Evolutionary conservation across 306 rosid genomes (phyloP), one percentile per base, ranked within the genome.

Genomic region (Erythrophleum fordii): DNA sequence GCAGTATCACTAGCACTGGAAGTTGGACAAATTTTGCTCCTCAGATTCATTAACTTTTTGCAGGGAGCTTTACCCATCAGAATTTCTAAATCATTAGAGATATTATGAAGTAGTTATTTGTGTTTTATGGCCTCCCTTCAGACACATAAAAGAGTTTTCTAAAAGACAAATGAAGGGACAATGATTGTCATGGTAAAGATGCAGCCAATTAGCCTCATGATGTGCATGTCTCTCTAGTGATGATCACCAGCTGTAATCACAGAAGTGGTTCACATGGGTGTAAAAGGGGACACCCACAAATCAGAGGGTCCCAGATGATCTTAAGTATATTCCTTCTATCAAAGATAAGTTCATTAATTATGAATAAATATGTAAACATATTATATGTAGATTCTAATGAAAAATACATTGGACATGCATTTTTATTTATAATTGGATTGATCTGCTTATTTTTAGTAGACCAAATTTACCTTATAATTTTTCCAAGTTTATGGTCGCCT

Each of bases 221-320:
- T 65, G 53, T 49, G 75, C 78, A 46, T 69, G 81, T 69, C 45
- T n/a, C 13, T 1, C 31, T 56, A 34, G 34, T 10, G 64, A 82
- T 62, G 82, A 62, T 77, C 53, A 11, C 69, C 74, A 80, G 66
- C 74, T 85, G 86, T 75, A 65, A 49, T 64, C 83, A 70, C 45
- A 45, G n/a, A 26, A 78, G 48, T 55, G 20, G 53, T 77, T 69
- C 91, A 81, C 80, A 31, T 82, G 81, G 76, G 65, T 80, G 71
- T 79, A 80, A 44, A 66, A 77, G 16, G 77, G 81, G 71, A 52
- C 62, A 28, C 14, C 26, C 37, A 83, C 52, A 73, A 65, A 80
- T 69, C 82, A 65, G 76, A 82, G 85, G 82, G 84, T 6, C 86
- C 81, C 34, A 80, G 5, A 8, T 53, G 49, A 45, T 48, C 6